Conservation (phyloP, 2,329 filamentous ascomycete genomes). For the Amauroascus niger region DNA sequence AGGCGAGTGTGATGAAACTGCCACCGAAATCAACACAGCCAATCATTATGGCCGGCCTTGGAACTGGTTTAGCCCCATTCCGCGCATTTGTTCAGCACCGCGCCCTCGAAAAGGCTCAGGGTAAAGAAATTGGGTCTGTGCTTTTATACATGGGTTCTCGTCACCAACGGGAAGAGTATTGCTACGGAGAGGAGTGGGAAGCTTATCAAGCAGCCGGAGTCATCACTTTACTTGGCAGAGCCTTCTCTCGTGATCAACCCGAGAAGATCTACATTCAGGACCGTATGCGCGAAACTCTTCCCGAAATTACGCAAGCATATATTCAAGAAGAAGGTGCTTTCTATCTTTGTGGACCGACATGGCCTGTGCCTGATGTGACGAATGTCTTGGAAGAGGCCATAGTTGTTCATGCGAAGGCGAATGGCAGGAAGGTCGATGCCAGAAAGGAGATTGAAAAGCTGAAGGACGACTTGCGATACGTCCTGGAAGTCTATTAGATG, state of each 20-base stretch:
- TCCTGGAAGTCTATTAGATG: slow-evolving; percentile 84
- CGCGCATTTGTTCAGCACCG: slow-evolving; percentile 97
- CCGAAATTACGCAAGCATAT: slow-evolving; percentile 76
- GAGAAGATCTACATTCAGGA: slow-evolving; percentile 99
- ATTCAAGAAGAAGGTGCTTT: slow-evolving; percentile 81
- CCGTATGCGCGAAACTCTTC: slow-evolving; percentile 80
- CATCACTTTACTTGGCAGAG: slow-evolving; percentile 83
- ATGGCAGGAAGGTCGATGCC: slow-evolving; percentile 67
- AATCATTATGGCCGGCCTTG: slow-evolving; percentile 98
- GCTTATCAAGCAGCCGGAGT: slow-evolving; percentile 92
- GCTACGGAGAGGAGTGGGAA: slow-evolving; percentile 99
- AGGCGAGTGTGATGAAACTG: slow-evolving; percentile 99
- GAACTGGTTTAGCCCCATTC: slow-evolving; percentile 97
- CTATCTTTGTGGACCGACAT: slow-evolving; percentile 95
- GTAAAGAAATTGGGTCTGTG: slow-evolving; percentile 86
- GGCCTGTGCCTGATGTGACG: slow-evolving; percentile 96
- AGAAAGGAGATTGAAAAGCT: slow-evolving; percentile 90
- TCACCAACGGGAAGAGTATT: slow-evolving; percentile 95
- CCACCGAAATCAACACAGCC: slow-evolving; percentile 76
- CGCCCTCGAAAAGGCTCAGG: slow-evolving; percentile 94
- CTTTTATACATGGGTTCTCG: slow-evolving; percentile 94
- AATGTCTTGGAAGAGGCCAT: slow-evolving; percentile 90
- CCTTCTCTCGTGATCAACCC: slow-evolving; percentile 92
- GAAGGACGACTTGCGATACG: slow-evolving; percentile 90
- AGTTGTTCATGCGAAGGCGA: slow-evolving; percentile 57